These are phyloP conservation scores for Ligustrum vulgare DNA, from an alignment of 257 asterid genomes.

Conservation along the genomic window DNA sequence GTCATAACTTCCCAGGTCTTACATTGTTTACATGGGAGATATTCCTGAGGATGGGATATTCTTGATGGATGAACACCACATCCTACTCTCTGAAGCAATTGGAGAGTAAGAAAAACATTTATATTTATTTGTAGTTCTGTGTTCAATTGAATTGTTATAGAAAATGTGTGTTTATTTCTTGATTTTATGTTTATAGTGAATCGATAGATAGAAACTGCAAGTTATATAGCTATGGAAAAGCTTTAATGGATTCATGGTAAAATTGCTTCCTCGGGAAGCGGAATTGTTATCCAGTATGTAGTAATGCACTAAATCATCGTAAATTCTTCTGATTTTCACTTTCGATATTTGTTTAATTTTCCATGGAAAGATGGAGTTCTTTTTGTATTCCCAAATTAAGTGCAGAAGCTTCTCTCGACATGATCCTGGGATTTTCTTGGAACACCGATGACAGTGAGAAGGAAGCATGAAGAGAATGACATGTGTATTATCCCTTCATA, in stretches of 20 bases:
- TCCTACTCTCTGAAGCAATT: conserved; percentile 49
- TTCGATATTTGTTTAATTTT: neutral
- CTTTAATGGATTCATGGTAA: conserved; percentile 76
- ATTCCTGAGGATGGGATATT: conserved; percentile 34
- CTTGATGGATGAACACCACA: conserved; percentile 41
- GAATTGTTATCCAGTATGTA: conserved; percentile 38
- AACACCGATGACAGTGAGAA: conserved; percentile 33
- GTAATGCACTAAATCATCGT: neutral
- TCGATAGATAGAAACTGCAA: conserved; percentile 45
- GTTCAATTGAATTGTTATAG: neutral
- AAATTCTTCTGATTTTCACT: neutral
- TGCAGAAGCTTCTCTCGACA: conserved; percentile 51
- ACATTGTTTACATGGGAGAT: conserved; percentile 88
- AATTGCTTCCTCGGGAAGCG: conserved; percentile 66
- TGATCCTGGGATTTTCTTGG: conserved; percentile 76
- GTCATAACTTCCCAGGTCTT: too few species aligned
- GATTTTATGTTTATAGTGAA: conserved; percentile 43
- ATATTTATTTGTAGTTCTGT: too few species aligned
- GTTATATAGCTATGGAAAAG: conserved; percentile 66
- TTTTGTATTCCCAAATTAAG: conserved; percentile 59
- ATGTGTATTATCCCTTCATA: too few species aligned
- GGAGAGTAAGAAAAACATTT: conserved; percentile 55
- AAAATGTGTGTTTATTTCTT: neutral
- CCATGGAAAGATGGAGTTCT: conserved; percentile 54
- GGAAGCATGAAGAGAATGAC: conserved; percentile 48